A percentile compares a stretch with the other conserved stretches of the same genome.
These are phyloP conservation scores for Bjerkandera adusta DNA, from an alignment of 1,284 basidiomycete species.

Conservation along the genomic window DNA sequence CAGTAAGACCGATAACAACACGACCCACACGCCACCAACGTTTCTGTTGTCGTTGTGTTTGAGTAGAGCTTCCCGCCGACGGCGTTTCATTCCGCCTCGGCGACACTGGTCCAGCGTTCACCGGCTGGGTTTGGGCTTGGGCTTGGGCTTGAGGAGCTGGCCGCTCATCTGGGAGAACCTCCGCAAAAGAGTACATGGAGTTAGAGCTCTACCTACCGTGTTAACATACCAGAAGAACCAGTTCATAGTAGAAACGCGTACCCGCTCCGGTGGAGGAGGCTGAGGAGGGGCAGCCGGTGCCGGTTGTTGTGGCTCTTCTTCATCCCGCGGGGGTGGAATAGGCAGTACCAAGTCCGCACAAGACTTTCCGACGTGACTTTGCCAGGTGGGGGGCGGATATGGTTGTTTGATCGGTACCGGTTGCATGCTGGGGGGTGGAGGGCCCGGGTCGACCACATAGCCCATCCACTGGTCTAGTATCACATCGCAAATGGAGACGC, in stretches of 20 bases:
- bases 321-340: slow-evolving; percentile 19
- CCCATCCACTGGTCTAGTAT: slow-evolving; percentile 25
- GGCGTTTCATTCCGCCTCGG: too few relatives aligned
- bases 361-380: slow-evolving; percentile 12
- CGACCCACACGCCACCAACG: too few relatives aligned
- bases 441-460: slow-evolving; percentile 14
- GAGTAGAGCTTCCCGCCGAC: too few relatives aligned
- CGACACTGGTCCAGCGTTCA: too few relatives aligned
- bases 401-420: slow-evolving; percentile 24
- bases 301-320: background rate
- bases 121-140: too few relatives aligned
- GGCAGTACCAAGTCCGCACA: slow-evolving; percentile 21
- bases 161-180: background rate
- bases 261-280: background rate
- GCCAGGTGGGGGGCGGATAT: slow-evolving; percentile 24
- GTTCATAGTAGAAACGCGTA: background rate
- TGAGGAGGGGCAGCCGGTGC: background rate
- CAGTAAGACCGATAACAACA: too few relatives aligned
- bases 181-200: background rate
- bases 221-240: background rate
- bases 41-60: too few relatives aligned
- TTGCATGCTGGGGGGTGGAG: slow-evolving; percentile 12
- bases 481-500: too few relatives aligned
- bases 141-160: too few relatives aligned
- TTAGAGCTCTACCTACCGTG: background rate